Evolutionary conservation across 257 asterid genomes (phyloP).

Genomic region (Plantago elongata): DNA sequence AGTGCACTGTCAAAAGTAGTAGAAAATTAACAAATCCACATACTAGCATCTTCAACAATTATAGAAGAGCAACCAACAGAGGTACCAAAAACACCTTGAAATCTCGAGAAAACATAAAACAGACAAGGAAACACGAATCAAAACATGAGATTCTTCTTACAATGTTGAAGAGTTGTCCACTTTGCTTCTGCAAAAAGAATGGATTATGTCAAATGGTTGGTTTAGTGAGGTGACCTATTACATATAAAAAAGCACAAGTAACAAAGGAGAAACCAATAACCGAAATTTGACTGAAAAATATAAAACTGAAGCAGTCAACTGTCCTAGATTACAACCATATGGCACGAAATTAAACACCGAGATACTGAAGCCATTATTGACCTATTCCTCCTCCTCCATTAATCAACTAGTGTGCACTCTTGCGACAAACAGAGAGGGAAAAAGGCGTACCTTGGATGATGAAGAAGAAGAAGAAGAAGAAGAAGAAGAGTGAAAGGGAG

Average conservation of each 20-base stretch:
- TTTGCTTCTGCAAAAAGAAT: slow-evolving; percentile 26
- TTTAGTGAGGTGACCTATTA: slow-evolving; percentile 27
- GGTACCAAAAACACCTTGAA: background rate
- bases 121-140: background rate
- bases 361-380: background rate
- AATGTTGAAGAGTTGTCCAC: slow-evolving; percentile 1
- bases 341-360: background rate
- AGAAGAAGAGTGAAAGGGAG: slow-evolving; percentile 13
- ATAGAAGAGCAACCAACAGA: background rate
- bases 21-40: too few relatives aligned
- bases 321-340: slow-evolving; percentile 12
- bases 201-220: slow-evolving; percentile 19
- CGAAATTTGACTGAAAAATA: slow-evolving; percentile 18
- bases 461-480: slow-evolving; percentile 1
- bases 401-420: background rate
- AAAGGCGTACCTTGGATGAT: slow-evolving; percentile 15
- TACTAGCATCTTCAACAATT: background rate
- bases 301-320: slow-evolving; percentile 6
- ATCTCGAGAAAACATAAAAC: background rate
- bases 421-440: background rate
- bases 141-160: slow-evolving; percentile 11
- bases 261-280: slow-evolving; percentile 10
- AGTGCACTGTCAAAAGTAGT: background rate
- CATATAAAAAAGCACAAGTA: slow-evolving; percentile 11
- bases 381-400: background rate